These are phyloP conservation scores for Pichia sp. DNA, from an alignment of 1,139 yeast species.

Conservation along the genomic window DNA sequence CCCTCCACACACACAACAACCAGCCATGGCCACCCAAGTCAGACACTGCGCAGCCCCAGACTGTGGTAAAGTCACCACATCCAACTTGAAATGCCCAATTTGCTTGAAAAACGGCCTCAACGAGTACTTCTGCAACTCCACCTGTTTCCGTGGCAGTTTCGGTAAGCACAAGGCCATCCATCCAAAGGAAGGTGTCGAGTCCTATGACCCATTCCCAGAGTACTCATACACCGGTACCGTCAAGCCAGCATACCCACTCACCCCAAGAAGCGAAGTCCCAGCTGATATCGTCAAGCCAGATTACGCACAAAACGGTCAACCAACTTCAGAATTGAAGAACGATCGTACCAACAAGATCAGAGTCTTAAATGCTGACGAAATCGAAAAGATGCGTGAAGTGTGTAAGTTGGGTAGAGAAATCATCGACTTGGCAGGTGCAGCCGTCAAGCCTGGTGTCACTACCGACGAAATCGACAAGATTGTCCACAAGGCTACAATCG, in stretches of 20 bases:
- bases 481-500: constrained; percentile 85
- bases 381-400: constrained; percentile 71
- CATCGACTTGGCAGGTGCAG: constrained; percentile 82
- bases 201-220: constrained; percentile 86
- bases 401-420: constrained; percentile 83
- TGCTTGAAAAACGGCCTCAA: constrained; percentile 72
- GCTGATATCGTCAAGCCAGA: constrained; percentile 76
- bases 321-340: constrained; percentile 71
- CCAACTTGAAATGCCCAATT: constrained; percentile 84
- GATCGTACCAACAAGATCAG: constrained; percentile 70
- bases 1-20: neutral
- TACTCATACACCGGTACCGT: constrained; percentile 71
- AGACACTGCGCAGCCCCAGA: constrained; percentile 64
- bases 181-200: constrained; percentile 43
- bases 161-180: constrained; percentile 51
- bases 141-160: constrained; percentile 83
- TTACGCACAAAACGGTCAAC: constrained; percentile 79
- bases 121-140: constrained; percentile 76
- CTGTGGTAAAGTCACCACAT: constrained; percentile 80
- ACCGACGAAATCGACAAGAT: constrained; percentile 90
- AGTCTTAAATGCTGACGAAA: constrained; percentile 60
- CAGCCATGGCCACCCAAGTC: neutral
- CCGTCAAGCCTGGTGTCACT: constrained; percentile 82
- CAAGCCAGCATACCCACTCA: constrained; percentile 79
- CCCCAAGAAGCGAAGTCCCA: constrained; percentile 70